Evolutionary conservation across 495 filamentous ascomycete genomes (phyloP).

Genomic region (Aspergillus sclerotioniger): DNA sequence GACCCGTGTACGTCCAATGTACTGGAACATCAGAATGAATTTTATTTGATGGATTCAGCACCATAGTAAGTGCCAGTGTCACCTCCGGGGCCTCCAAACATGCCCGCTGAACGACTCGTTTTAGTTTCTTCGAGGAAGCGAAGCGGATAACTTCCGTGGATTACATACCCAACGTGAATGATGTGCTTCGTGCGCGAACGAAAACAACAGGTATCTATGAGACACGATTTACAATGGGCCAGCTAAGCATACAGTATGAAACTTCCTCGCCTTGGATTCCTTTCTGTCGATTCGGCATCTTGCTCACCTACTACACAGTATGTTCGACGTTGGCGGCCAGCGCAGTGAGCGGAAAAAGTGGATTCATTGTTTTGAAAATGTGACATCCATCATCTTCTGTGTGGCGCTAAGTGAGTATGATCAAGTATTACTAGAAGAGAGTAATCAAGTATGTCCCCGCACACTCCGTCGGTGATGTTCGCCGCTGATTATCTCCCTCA

Average conservation of each 20-base stretch:
- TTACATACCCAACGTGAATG: conserved; percentile 87
- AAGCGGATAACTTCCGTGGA: conserved; percentile 77
- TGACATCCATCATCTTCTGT: conserved; percentile 99
- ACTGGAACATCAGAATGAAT: conserved; percentile 94
- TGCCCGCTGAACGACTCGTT: conserved; percentile 22
- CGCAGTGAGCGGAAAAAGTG: conserved; percentile 98
- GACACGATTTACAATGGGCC: conserved; percentile 95
- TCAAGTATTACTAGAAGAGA: conserved; percentile 93
- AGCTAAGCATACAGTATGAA: conserved; percentile 95
- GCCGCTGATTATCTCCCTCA: neutral
- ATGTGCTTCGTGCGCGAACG: conserved; percentile 90
- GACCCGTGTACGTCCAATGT: conserved; percentile 80
- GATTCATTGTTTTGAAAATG: conserved; percentile 99
- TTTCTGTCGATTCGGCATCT: conserved; percentile 2
- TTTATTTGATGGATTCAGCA: conserved; percentile 98
- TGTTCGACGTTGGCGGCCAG: conserved; percentile 99
- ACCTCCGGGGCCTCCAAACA: neutral
- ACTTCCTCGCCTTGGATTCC: neutral
- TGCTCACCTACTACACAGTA: conserved; percentile 53
- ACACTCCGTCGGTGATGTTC: neutral
- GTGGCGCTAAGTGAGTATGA: conserved; percentile 98
- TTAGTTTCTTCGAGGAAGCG: conserved; percentile 93
- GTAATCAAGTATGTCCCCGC: conserved; percentile 73
- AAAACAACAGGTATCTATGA: conserved; percentile 99
- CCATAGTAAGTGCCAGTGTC: conserved; percentile 72